phyloP scores from a whole-genome alignment of 176 grass and related monocot genomes.

The Zea mays region DNA sequence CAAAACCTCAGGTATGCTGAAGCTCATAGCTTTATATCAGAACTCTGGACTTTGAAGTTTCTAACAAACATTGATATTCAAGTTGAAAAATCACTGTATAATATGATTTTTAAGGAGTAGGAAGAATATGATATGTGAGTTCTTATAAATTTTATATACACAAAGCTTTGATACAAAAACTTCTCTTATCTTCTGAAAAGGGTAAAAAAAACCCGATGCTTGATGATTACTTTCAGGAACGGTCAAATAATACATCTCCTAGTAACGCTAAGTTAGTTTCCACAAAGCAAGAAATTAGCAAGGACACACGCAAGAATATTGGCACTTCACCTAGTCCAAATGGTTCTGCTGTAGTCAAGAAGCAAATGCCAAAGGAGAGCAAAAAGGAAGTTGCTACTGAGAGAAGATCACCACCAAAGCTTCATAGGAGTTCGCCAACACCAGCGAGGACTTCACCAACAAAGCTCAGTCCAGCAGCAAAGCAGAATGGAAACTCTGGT shows the following conservation, averaged over 20 bases:
- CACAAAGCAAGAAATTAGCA: conserved; percentile 58
- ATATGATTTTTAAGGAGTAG: conserved; percentile 20
- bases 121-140: neutral
- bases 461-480: conserved; percentile 30
- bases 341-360: conserved; percentile 39
- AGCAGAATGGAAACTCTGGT: conserved; percentile 40
- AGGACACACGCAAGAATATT: conserved; percentile 39
- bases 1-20: conserved; percentile 72
- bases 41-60: neutral
- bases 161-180: conserved; percentile 1
- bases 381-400: conserved; percentile 41
- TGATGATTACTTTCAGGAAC: conserved; percentile 64
- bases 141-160: neutral
- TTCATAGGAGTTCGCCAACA: conserved; percentile 37
- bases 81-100: neutral
- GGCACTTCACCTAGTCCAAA: conserved; percentile 40
- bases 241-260: conserved; percentile 40
- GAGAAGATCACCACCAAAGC: conserved; percentile 38
- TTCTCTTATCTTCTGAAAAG: neutral
- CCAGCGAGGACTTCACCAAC: conserved; percentile 32
- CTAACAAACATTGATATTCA: neutral
- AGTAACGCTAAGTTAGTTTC: conserved; percentile 48
- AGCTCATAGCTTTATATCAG: neutral
- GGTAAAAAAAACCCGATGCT: conserved; percentile 2
- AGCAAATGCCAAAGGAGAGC: conserved; percentile 42